Evolutionary conservation across 176 grass and related monocot species (phyloP).

Genomic region (Phoenix roebelenii): DNA sequence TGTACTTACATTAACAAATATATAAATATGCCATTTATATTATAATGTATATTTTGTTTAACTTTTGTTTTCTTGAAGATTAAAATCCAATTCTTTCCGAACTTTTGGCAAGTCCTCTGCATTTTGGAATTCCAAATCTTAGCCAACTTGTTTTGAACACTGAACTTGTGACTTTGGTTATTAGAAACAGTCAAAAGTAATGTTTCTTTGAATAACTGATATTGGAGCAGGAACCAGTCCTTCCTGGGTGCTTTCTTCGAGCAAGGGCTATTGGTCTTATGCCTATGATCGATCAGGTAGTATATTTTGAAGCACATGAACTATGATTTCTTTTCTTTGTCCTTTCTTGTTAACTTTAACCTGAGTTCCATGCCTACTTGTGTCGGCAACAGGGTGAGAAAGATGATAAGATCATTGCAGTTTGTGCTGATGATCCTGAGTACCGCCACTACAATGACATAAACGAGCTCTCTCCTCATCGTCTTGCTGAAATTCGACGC

Average conservation of each 20-base stretch:
- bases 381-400: slow-evolving; percentile 28
- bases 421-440: slow-evolving; percentile 47
- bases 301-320: neutral
- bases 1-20: no score
- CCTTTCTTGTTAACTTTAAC: neutral
- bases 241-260: slow-evolving; percentile 41
- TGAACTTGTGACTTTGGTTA: no score
- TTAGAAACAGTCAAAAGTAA: no score
- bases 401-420: slow-evolving; percentile 55
- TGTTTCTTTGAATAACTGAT: neutral
- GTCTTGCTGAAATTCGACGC: slow-evolving; percentile 49
- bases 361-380: neutral
- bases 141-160: no score
- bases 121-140: no score
- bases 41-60: no score
- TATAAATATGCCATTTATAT: no score
- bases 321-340: neutral
- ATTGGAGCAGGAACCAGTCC: slow-evolving; percentile 33
- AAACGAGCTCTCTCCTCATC: slow-evolving; percentile 43
- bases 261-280: slow-evolving; percentile 52
- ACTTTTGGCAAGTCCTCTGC: no score
- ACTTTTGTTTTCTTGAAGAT: no score
- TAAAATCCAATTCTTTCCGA: no score
- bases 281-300: slow-evolving; percentile 60
- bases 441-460: slow-evolving; percentile 41